Conservation (phyloP, 2,329 filamentous ascomycete species). For the Trichocomaceae sp. region DNA sequence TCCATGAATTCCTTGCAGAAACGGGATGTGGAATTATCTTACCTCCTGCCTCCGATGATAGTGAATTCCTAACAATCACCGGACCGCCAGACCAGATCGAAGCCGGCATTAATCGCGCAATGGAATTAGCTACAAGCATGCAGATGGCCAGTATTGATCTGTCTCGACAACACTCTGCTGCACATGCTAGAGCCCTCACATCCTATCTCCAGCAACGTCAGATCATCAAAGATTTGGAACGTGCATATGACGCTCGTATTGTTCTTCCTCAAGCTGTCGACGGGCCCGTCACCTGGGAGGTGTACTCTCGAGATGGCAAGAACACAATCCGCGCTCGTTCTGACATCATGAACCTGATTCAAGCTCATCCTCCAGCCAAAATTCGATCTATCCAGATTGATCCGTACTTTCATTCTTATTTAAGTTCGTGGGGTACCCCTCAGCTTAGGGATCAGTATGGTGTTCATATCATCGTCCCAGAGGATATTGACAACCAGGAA, state of each 20-base stretch:
- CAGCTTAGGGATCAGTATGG: constrained; percentile 39
- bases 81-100: constrained; percentile 70
- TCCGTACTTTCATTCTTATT: constrained; percentile 44
- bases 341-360: constrained; percentile 44
- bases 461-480: constrained; percentile 44
- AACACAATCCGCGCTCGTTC: constrained; percentile 52
- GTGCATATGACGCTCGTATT: constrained; percentile 75
- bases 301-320: constrained; percentile 81
- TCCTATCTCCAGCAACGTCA: constrained; percentile 77
- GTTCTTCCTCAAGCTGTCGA: constrained; percentile 64
- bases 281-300: constrained; percentile 72
- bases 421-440: constrained; percentile 34
- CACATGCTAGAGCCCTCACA: constrained; percentile 78
- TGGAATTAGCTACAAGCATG: constrained; percentile 83
- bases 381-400: constrained; percentile 41
- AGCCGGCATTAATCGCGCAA: constrained; percentile 70
- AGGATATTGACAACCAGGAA: constrained; percentile 37
- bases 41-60: constrained; percentile 67
- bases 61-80: constrained; percentile 76
- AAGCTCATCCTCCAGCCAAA: constrained; percentile 43
- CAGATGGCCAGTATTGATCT: constrained; percentile 78
- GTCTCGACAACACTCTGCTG: constrained; percentile 68
- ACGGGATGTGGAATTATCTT: constrained; percentile 87
- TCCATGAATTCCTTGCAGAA: constrained; percentile 80
- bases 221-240: constrained; percentile 77